phyloP scores from a whole-genome alignment of 2,329 filamentous ascomycete genomes.

The Alternaria longipes region DNA sequence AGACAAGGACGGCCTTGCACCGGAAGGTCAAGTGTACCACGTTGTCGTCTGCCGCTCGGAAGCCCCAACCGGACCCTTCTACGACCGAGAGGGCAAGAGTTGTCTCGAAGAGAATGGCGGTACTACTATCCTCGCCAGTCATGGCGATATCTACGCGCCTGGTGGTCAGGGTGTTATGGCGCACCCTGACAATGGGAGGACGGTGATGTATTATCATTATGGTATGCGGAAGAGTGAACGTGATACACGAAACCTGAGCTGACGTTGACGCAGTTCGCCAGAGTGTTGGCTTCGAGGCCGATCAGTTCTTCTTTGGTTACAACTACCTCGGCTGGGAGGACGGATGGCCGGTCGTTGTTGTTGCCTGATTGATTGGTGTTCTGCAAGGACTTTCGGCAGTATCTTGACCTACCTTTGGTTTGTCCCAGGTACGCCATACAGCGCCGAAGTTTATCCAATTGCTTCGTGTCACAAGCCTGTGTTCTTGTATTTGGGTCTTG shows the following conservation, averaged over 20 bases:
- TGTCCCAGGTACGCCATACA: too few relatives aligned
- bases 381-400: background rate
- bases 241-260: background rate
- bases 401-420: background rate
- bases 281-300: slow-evolving; percentile 34
- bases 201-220: slow-evolving; percentile 47
- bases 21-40: slow-evolving; percentile 67
- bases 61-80: slow-evolving; percentile 61
- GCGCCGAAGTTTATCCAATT: background rate
- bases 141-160: slow-evolving; percentile 55
- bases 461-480: background rate
- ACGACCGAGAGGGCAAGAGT: slow-evolving; percentile 31
- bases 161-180: slow-evolving; percentile 44
- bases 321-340: slow-evolving; percentile 42
- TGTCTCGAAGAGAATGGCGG: slow-evolving; percentile 65
- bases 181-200: slow-evolving; percentile 23
- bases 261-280: slow-evolving; percentile 28
- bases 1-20: slow-evolving; percentile 50
- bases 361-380: background rate
- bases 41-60: slow-evolving; percentile 68
- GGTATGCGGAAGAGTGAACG: slow-evolving; percentile 18
- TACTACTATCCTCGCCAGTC: slow-evolving; percentile 66
- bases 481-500: background rate
- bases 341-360: slow-evolving; percentile 42
- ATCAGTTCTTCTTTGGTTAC: slow-evolving; percentile 42